Conservation (phyloP, 2,329 filamentous ascomycete genomes). For the Xylariaceae sp. region DNA sequence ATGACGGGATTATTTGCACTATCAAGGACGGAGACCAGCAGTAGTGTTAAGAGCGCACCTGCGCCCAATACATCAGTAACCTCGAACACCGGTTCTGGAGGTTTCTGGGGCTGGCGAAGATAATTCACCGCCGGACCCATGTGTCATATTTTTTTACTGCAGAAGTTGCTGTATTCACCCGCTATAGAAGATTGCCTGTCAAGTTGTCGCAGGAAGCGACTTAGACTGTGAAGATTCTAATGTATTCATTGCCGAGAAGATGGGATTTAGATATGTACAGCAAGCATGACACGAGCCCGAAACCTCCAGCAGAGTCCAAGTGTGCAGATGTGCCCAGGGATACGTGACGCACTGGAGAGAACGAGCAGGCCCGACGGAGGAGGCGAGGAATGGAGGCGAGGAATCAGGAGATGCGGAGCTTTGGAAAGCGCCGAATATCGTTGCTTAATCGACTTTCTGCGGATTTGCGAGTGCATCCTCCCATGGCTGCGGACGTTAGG, state of each 20-base stretch:
- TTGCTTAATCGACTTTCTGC: slow-evolving; percentile 11
- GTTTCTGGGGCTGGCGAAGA: slow-evolving; percentile 55
- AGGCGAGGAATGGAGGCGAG: not conserved
- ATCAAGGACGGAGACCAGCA: slow-evolving; percentile 27
- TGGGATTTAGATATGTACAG: not conserved
- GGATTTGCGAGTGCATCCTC: slow-evolving; percentile 6
- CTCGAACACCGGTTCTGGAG: slow-evolving; percentile 34
- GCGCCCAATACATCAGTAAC: slow-evolving; percentile 25
- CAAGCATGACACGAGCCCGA: not conserved
- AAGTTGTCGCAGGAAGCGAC: too few relatives aligned
- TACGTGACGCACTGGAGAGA: not conserved
- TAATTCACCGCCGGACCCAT: slow-evolving; percentile 21
- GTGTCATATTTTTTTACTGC: not conserved
- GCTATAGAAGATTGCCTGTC: not conserved
- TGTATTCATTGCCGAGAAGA: not conserved
- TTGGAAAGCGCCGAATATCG: slow-evolving; percentile 14
- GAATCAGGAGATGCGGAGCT: slow-evolving; percentile 9
- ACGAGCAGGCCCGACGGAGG: not conserved
- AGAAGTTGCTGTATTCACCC: not conserved
- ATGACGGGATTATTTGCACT: slow-evolving; percentile 50
- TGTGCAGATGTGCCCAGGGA: not conserved
- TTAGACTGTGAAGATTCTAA: not conserved
- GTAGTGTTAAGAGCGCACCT: slow-evolving; percentile 28
- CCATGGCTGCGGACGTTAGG: slow-evolving; percentile 9
- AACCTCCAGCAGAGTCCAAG: not conserved